Evolutionary conservation across 352 stramenopile genomes (phyloP).

Genomic region (Pythium aristosporum): DNA sequence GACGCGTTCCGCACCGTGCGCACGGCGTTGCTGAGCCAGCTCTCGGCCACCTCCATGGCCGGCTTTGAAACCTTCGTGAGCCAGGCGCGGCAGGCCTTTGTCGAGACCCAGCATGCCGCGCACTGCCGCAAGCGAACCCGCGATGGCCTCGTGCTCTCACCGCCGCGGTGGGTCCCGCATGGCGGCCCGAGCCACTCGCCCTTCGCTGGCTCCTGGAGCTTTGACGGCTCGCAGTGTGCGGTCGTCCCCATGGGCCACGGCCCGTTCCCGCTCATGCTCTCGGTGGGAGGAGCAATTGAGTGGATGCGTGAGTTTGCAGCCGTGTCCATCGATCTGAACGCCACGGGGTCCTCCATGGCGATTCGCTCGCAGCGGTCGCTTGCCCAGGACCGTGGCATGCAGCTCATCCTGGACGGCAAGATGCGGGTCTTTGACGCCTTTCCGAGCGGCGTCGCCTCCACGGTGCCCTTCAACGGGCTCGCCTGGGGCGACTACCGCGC

Average conservation of each 20-base stretch:
- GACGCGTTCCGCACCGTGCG: slow-evolving; percentile 15
- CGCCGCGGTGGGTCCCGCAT: neutral
- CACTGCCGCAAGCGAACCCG: slow-evolving; percentile 4
- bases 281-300: slow-evolving; percentile 14
- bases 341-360: neutral
- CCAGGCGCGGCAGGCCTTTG: slow-evolving; percentile 7
- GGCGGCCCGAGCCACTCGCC: neutral
- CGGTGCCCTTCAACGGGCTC: slow-evolving; percentile 30
- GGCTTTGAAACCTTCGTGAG: slow-evolving; percentile 17
- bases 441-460: slow-evolving; percentile 44
- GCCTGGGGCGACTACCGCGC: slow-evolving; percentile 50
- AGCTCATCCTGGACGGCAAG: slow-evolving; percentile 39
- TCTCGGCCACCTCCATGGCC: slow-evolving; percentile 19
- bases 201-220: slow-evolving; percentile 11
- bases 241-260: neutral
- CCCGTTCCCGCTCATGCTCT: neutral
- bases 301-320: slow-evolving; percentile 22
- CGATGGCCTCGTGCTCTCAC: neutral
- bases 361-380: slow-evolving; percentile 14
- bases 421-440: slow-evolving; percentile 44
- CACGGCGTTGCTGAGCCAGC: slow-evolving; percentile 6
- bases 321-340: slow-evolving; percentile 27
- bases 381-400: slow-evolving; percentile 22
- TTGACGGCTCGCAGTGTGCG: slow-evolving; percentile 16
- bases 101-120: neutral